phyloP scores from a whole-genome alignment of 1,284 basidiomycete genomes.

The Leccinum subspadiceum region DNA sequence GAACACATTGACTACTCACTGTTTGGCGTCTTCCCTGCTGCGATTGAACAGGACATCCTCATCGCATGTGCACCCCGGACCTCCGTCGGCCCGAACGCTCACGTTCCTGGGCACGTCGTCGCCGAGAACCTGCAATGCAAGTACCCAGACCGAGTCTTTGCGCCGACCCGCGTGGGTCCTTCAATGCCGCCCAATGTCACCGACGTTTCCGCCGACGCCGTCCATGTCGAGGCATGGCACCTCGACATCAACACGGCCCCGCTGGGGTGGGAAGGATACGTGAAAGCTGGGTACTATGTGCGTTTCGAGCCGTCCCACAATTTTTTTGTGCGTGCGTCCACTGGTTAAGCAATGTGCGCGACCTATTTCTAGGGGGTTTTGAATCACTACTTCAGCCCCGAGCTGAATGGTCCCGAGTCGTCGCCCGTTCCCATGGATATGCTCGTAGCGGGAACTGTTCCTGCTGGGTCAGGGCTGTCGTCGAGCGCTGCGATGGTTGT shows the following conservation, averaged over 20 bases:
- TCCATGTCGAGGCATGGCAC: conserved; percentile 58
- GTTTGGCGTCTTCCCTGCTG: conserved; percentile 80
- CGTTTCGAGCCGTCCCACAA: conserved; percentile 5
- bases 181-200: conserved; percentile 14
- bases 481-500: too few relatives aligned
- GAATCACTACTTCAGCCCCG: conserved; percentile 55
- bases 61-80: conserved; percentile 70
- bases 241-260: conserved; percentile 71
- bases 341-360: neutral
- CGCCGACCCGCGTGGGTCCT: conserved; percentile 41
- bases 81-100: conserved; percentile 19
- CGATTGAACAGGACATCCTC: conserved; percentile 82
- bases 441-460: conserved; percentile 76
- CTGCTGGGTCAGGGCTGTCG: too few relatives aligned
- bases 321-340: neutral
- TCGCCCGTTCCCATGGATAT: conserved; percentile 62
- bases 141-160: conserved; percentile 57
- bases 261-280: conserved; percentile 82
- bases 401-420: conserved; percentile 17
- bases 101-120: conserved; percentile 48
- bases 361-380: conserved; percentile 60
- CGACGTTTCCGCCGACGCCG: conserved; percentile 36
- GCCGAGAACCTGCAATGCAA: conserved; percentile 67
- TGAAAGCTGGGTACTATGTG: conserved; percentile 81
- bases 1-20: conserved; percentile 88